Conservation (phyloP, 345 rosid genomes). For the Cochlearia excelsa region DNA sequence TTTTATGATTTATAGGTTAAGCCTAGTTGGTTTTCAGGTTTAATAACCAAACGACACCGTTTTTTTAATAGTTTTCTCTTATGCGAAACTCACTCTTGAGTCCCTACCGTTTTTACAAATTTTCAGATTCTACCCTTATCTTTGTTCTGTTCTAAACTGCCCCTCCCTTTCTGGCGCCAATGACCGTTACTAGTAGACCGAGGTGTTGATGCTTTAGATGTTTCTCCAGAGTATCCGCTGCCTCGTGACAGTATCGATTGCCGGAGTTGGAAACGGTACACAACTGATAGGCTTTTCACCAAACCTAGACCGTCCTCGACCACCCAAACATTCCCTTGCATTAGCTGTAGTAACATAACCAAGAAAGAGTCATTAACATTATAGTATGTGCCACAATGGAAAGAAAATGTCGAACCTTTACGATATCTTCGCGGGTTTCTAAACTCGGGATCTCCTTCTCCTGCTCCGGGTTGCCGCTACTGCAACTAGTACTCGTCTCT, state of each 20-base stretch:
- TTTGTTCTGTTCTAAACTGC: constrained; percentile 1
- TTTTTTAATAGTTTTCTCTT: not conserved
- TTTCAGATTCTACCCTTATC: constrained; percentile 10
- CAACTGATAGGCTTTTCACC: constrained; percentile 62
- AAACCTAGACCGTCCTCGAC: constrained; percentile 50
- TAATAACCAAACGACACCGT: constrained; percentile 17
- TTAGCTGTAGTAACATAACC: constrained; percentile 47
- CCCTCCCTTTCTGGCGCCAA: not conserved
- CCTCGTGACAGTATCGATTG: constrained; percentile 38
- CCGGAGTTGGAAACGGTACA: constrained; percentile 61
- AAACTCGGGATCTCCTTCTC: constrained; percentile 62
- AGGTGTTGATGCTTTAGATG: constrained; percentile 19
- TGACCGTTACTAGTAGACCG: constrained; percentile 18
- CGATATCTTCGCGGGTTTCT: constrained; percentile 60
- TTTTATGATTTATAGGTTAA: constrained; percentile 20
- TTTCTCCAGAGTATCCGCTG: constrained; percentile 36
- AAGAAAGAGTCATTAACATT: constrained; percentile 3
- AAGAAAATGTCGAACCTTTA: constrained; percentile 47
- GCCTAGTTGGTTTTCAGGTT: constrained; percentile 19
- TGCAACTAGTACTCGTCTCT: constrained; percentile 36
- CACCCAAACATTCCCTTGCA: constrained; percentile 74
- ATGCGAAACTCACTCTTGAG: not conserved
- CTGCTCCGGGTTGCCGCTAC: constrained; percentile 40
- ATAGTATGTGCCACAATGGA: not conserved
- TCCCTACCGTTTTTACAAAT: constrained; percentile 2